A percentile compares a stretch with the other conserved stretches of the same genome.
Conservation (phyloP, 140 eudicot species). For the Ambrosia hybrid region DNA sequence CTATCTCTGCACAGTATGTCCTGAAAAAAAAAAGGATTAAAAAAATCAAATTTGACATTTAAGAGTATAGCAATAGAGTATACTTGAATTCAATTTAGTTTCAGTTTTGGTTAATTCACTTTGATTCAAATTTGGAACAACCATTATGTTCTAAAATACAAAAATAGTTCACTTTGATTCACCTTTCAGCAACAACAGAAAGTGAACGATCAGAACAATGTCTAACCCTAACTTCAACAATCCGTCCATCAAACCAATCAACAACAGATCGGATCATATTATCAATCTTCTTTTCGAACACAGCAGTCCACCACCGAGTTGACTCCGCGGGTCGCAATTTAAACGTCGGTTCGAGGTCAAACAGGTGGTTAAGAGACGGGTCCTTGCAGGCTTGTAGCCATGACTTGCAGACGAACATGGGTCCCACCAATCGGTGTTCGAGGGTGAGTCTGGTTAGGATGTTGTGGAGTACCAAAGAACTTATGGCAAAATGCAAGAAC, state of each 20-base stretch:
- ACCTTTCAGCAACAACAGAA: slow-evolving; percentile 73
- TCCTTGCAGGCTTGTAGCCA: slow-evolving; percentile 75
- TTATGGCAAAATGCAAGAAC: no score
- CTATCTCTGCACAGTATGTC: no score
- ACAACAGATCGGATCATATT: slow-evolving; percentile 64
- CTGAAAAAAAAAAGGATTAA: no score
- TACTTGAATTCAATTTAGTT: no score
- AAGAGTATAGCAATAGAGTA: no score
- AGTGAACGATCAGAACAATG: slow-evolving; percentile 85
- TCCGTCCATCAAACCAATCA: slow-evolving; percentile 55
- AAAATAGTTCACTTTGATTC: background rate
- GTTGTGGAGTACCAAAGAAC: no score
- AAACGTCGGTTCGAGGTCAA: slow-evolving; percentile 66
- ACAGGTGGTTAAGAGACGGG: slow-evolving; percentile 62
- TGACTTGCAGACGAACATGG: slow-evolving; percentile 79
- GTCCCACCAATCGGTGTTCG: background rate
- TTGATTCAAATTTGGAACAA: no score
- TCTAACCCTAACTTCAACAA: slow-evolving; percentile 60
- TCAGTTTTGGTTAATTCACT: no score
- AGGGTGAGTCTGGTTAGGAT: no score
- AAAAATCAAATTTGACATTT: no score
- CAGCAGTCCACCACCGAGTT: slow-evolving; percentile 64
- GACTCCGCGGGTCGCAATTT: slow-evolving; percentile 56
- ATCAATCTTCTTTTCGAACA: slow-evolving; percentile 65
- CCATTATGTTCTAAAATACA: no score